Base-by-base conservation (phyloP, 2,329 filamentous ascomycete species). In the Kalmusia sp. region DNA sequence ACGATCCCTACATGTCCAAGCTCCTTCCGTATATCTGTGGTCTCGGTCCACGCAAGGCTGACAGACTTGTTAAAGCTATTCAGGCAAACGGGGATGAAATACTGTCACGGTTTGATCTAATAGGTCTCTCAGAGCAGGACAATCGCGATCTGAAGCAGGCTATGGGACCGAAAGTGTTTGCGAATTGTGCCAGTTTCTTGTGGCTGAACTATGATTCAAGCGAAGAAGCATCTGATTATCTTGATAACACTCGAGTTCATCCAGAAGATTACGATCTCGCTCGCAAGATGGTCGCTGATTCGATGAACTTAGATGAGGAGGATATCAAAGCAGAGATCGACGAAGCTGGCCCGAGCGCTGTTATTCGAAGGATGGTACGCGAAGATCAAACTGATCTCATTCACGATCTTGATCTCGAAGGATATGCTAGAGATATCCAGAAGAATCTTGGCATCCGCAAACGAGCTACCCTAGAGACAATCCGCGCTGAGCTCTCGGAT, bases 191-290 rank as follows among this genome's bases (percentile, higher is more conserved):
- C 52, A 97, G 93, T 78, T 98, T 98, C 79, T 78, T 99, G 30
- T 96, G 87, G 70, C 91, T 99, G 55, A 87, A 90, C 49, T 97
- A 92, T 68, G 93, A 97, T 61, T 83, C 86, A n/a, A 87, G 88
- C 12, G 92, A 91, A 64, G 84, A 88, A 1, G 84, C 90, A 12
- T 91, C 93, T 1, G 95, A 99, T 71, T 96, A 96, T 53, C 82
- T 99, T 22, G 95, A 99, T 76, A 96, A 95, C 71, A 99, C 95
- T 40, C 90, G 95, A 79, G 92, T 99, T 15, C 95, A 99, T 69
- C 95, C 95, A 1, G 95, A 99, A 79, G 95, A 99, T 72, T 99
- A 99, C 75, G 95, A 99, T 64, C 88, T 99, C 57, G 95, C 92
- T 43, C 91, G 93, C 64, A 99, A 99, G 78, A 98, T 99, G 89